These are phyloP conservation scores for Verbascum thapsus DNA, from an alignment of 257 asterid genomes.

Conservation along the genomic window DNA sequence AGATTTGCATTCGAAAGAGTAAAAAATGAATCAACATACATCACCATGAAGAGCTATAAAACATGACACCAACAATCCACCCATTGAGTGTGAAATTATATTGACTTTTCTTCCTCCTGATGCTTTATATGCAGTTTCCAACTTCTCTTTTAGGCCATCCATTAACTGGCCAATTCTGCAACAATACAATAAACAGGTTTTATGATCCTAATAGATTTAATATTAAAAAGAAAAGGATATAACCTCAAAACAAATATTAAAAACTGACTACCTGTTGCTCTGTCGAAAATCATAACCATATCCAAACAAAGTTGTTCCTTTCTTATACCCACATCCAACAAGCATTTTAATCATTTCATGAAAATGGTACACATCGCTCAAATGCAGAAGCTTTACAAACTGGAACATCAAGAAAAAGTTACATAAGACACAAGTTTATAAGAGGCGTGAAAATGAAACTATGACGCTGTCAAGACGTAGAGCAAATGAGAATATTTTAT, in stretches of 20 bases:
- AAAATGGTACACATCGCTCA: slow-evolving; percentile 74
- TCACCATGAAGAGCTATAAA: slow-evolving; percentile 64
- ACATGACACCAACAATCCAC: slow-evolving; percentile 80
- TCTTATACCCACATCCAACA: slow-evolving; percentile 87
- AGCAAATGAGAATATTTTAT: too few relatives aligned
- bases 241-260: too few relatives aligned
- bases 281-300: slow-evolving; percentile 97
- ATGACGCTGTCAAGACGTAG: too few relatives aligned
- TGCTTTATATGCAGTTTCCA: slow-evolving; percentile 82
- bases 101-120: slow-evolving; percentile 93
- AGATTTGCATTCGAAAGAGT: background rate
- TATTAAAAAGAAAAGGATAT: too few relatives aligned
- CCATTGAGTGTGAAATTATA: slow-evolving; percentile 89
- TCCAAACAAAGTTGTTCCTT: slow-evolving; percentile 89
- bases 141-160: slow-evolving; percentile 65
- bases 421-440: slow-evolving; percentile 22
- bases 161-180: slow-evolving; percentile 76
- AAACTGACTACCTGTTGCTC: slow-evolving; percentile 72
- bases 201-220: background rate
- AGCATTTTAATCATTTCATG: slow-evolving; percentile 98
- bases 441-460: background rate
- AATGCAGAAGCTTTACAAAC: slow-evolving; percentile 69
- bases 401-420: slow-evolving; percentile 39
- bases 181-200: slow-evolving; percentile 24
- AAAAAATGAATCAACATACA: slow-evolving; percentile 47